Conservation (phyloP, 257 asterid species). For the Ballota nigra region DNA sequence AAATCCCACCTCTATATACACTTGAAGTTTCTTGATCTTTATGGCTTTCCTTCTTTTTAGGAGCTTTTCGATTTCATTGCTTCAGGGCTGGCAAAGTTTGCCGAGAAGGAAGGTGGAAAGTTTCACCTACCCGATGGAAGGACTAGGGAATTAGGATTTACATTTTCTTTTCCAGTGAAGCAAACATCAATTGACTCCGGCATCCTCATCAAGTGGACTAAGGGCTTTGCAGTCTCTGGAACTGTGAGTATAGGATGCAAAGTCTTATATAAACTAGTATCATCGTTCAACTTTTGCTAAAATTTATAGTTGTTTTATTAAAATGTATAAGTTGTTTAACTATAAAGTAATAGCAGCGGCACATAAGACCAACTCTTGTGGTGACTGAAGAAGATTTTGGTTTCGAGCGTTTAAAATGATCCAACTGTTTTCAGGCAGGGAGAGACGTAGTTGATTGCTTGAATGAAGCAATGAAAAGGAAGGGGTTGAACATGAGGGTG, state of each 20-base stretch:
- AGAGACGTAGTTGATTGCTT: conserved; percentile 72
- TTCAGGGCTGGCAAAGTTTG: conserved; percentile 59
- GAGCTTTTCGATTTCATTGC: conserved; percentile 84
- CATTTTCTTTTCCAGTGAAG: conserved; percentile 79
- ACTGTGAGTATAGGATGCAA: conserved; percentile 51
- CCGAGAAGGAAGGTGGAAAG: conserved; percentile 51
- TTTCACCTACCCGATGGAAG: conserved; percentile 44
- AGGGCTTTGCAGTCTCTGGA: conserved; percentile 74
- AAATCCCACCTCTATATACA: not conserved
- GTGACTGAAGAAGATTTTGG: not conserved
- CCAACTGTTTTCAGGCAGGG: conserved; percentile 54
- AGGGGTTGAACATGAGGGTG: conserved; percentile 60
- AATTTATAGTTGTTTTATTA: too few relatives aligned
- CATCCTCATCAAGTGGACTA: conserved; percentile 75
- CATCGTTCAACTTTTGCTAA: too few relatives aligned
- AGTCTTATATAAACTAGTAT: not conserved
- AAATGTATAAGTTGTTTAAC: not conserved
- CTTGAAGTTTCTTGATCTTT: not conserved
- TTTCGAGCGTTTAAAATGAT: not conserved
- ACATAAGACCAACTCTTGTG: not conserved
- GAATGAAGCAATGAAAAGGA: conserved; percentile 74
- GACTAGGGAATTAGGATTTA: conserved; percentile 71
- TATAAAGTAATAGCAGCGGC: too few relatives aligned
- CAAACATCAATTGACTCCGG: conserved; percentile 77
- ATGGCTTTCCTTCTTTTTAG: conserved; percentile 23